Evolutionary conservation across 179 eudicot genomes (phyloP).

Genomic region (Sideroxylon spinosum): DNA sequence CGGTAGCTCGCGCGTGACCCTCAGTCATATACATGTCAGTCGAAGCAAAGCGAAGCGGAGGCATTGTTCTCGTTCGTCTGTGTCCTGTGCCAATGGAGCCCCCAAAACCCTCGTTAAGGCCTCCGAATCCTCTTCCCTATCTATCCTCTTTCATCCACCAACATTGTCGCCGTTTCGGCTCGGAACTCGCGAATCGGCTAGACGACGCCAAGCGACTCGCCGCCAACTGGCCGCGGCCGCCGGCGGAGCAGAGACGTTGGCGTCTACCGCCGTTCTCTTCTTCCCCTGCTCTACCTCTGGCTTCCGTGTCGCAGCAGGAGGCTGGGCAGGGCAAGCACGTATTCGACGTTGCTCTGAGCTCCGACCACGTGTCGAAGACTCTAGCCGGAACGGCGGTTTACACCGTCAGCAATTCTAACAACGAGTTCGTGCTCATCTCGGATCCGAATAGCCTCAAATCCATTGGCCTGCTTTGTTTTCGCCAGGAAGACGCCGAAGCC

Average conservation of each 20-base stretch:
- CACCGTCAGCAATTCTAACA: conserved; percentile 85
- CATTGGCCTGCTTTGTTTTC: conserved; percentile 83
- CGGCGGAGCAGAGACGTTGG: conserved; percentile 10
- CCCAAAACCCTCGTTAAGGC: conserved; percentile 22
- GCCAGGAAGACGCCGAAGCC: conserved; percentile 85
- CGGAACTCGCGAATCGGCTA: conserved; percentile 47
- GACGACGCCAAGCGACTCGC: conserved; percentile 44
- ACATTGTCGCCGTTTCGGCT: conserved; percentile 39
- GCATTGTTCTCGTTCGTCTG: not conserved
- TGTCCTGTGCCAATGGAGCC: conserved; percentile 33
- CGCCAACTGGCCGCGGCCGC: conserved; percentile 27
- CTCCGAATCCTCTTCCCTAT: conserved; percentile 42
- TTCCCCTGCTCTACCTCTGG: conserved; percentile 40
- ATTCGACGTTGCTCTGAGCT: conserved; percentile 36
- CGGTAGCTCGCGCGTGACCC: not conserved
- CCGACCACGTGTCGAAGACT: conserved; percentile 60
- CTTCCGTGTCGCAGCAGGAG: conserved; percentile 40
- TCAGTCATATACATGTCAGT: not conserved
- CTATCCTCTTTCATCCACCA: conserved; percentile 61
- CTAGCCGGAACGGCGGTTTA: conserved; percentile 77
- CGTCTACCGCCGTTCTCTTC: conserved; percentile 8
- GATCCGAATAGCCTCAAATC: conserved; percentile 73
- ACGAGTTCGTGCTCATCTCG: conserved; percentile 85
- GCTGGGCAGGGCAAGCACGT: conserved; percentile 33
- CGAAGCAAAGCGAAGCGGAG: not conserved